These are phyloP conservation scores for Cercospora sesami DNA, from an alignment of 2,329 filamentous ascomycete species.

Conservation along the genomic window DNA sequence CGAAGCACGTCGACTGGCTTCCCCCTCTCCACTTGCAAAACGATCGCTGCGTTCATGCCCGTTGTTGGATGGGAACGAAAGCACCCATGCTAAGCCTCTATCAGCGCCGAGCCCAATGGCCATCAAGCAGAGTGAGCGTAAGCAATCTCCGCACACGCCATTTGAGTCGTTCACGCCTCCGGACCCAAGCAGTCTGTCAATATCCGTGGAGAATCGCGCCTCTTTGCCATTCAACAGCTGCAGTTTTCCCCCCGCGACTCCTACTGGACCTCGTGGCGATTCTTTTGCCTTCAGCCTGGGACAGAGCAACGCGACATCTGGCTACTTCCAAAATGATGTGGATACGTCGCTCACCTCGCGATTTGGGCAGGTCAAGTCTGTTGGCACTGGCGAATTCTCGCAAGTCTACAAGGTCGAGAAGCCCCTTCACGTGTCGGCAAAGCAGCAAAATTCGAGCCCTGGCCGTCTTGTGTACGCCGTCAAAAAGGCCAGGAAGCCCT, in stretches of 20 bases:
- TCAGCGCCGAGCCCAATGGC: constrained; percentile 27
- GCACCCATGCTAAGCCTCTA: constrained; percentile 29
- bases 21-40: constrained; percentile 45
- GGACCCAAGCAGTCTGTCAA: constrained; percentile 79
- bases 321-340: constrained; percentile 68
- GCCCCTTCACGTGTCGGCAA: constrained; percentile 39
- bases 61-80: constrained; percentile 26
- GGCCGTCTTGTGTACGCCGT: constrained; percentile 71
- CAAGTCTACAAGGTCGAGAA: constrained; percentile 79
- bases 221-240: constrained; percentile 42
- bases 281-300: constrained; percentile 60
- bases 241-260: constrained; percentile 73
- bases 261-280: constrained; percentile 65
- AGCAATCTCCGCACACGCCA: constrained; percentile 63
- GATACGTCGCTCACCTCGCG: constrained; percentile 72
- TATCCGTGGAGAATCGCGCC: constrained; percentile 61
- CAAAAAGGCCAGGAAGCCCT: constrained; percentile 85
- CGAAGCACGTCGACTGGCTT: constrained; percentile 39
- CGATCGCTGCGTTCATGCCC: constrained; percentile 36
- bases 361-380: constrained; percentile 77
- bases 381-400: constrained; percentile 91
- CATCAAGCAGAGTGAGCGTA: constrained; percentile 22
- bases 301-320: constrained; percentile 54
- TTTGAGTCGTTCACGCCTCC: constrained; percentile 71
- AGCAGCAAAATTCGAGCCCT: constrained; percentile 28